Evolutionary conservation across 768 basidiomycete genomes (phyloP).

Genomic region (Collybia sp.): DNA sequence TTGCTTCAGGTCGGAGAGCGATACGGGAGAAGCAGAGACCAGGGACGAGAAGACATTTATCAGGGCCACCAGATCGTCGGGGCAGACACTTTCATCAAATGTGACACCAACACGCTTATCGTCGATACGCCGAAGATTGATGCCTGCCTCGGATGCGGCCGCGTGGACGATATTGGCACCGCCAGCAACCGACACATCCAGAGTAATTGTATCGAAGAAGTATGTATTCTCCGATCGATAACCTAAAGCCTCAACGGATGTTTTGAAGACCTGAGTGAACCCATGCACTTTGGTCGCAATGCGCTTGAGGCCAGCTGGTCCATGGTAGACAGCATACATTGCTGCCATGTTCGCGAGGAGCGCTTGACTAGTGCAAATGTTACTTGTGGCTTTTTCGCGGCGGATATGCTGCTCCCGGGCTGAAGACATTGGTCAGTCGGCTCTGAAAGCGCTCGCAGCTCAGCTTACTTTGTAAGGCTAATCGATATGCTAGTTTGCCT

Average conservation of each 20-base stretch:
- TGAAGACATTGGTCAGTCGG: slow-evolving; percentile 19
- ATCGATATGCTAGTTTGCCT: slow-evolving; percentile 85
- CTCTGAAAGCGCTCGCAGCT: neutral
- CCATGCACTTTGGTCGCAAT: slow-evolving; percentile 92
- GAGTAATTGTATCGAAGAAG: slow-evolving; percentile 91
- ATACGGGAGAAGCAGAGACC: slow-evolving; percentile 42
- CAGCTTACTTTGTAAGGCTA: slow-evolving; percentile 88
- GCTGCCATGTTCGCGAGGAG: slow-evolving; percentile 99
- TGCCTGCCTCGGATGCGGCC: slow-evolving; percentile 53
- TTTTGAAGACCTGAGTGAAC: slow-evolving; percentile 73
- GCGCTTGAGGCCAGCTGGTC: slow-evolving; percentile 75
- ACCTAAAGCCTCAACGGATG: slow-evolving; percentile 64
- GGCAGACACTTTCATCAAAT: slow-evolving; percentile 85
- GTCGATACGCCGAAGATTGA: slow-evolving; percentile 84
- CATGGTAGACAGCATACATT: slow-evolving; percentile 98
- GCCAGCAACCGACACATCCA: slow-evolving; percentile 60
- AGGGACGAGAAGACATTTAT: slow-evolving; percentile 79
- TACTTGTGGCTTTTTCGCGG: slow-evolving; percentile 96
- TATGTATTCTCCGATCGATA: slow-evolving; percentile 64
- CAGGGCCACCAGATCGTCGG: slow-evolving; percentile 69
- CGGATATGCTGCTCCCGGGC: slow-evolving; percentile 97
- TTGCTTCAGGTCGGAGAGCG: slow-evolving; percentile 43
- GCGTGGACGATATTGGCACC: slow-evolving; percentile 64
- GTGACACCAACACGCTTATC: slow-evolving; percentile 78
- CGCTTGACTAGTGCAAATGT: slow-evolving; percentile 97